Conservation (phyloP, 73 alveolate species). For the Stentor coeruleus region DNA sequence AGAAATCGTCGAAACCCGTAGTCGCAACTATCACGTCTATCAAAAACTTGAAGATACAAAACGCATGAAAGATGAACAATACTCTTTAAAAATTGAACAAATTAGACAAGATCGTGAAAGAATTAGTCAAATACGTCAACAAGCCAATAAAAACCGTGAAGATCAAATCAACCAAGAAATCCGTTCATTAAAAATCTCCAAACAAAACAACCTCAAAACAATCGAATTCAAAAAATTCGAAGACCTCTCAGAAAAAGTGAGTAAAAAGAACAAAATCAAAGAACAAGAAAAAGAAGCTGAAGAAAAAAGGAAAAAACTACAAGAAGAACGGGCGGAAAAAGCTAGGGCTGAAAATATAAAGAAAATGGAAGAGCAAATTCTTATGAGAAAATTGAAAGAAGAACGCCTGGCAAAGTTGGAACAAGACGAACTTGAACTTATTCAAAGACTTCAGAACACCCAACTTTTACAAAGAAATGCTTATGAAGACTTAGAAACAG, state of each 20-base stretch:
- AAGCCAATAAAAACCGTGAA: background rate
- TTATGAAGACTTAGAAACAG: constrained; percentile 16
- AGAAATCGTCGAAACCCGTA: constrained; percentile 6
- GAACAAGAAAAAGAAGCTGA: constrained; percentile 35
- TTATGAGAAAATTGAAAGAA: constrained; percentile 19
- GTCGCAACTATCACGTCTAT: background rate
- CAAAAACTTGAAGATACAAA: constrained; percentile 5
- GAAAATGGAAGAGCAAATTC: constrained; percentile 29
- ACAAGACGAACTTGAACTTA: constrained; percentile 61
- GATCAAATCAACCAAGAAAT: background rate
- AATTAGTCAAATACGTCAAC: background rate
- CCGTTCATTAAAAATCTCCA: background rate
- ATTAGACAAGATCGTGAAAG: background rate
- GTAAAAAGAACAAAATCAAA: background rate
- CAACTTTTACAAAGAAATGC: constrained; percentile 52
- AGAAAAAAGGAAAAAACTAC: constrained; percentile 31
- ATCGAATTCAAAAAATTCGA: background rate
- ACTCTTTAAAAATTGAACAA: background rate
- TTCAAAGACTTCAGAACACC: constrained; percentile 52
- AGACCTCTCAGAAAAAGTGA: background rate
- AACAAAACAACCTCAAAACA: background rate
- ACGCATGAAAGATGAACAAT: background rate
- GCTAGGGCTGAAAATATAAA: constrained; percentile 30
- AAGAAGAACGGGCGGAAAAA: constrained; percentile 20
- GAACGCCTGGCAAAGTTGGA: constrained; percentile 33